Percentiles rank a stretch among this genome's conserved stretches.
These are phyloP conservation scores for Thalassiosira livingstoniorum DNA, from an alignment of 352 stramenopile genomes.

Conservation along the genomic window DNA sequence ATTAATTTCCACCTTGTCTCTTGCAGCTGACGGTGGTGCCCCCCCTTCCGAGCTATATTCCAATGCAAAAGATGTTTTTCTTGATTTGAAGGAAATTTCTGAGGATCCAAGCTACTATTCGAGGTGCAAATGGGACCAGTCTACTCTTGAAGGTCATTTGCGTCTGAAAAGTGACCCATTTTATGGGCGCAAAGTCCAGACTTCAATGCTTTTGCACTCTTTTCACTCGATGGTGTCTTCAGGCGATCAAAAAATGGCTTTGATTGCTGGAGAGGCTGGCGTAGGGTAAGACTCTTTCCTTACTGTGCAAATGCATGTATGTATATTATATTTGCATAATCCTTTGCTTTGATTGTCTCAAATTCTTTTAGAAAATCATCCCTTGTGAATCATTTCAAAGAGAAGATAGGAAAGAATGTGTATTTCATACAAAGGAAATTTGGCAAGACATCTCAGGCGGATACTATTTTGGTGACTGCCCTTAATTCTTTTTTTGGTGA, in stretches of 20 bases:
- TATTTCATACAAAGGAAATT: constrained; percentile 19
- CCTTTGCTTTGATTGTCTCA: background rate
- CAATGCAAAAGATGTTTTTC: constrained; percentile 35
- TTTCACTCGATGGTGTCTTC: constrained; percentile 13
- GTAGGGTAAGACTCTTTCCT: background rate
- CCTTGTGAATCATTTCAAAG: background rate
- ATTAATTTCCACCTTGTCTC: constrained; percentile 36
- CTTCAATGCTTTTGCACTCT: constrained; percentile 48
- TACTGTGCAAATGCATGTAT: background rate
- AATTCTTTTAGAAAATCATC: background rate
- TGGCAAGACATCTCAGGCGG: constrained; percentile 42
- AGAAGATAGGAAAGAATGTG: background rate
- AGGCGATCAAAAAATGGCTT: constrained; percentile 9
- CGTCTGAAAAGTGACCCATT: constrained; percentile 21
- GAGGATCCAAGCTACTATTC: constrained; percentile 11
- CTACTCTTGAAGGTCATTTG: constrained; percentile 3
- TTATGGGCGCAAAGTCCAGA: constrained; percentile 41
- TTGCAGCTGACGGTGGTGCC: background rate
- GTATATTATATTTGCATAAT: background rate
- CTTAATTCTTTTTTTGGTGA: no score
- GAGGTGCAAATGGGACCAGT: constrained; percentile 7
- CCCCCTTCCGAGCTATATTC: constrained; percentile 22
- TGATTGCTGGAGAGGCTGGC: constrained; percentile 38
- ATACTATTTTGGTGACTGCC: no score
- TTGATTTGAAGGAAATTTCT: constrained; percentile 35